A percentile compares a stretch with the other conserved stretches of the same genome.
These are phyloP conservation scores for Saccharomycopsis microspora DNA, from an alignment of 805 yeast genomes.

Conservation along the genomic window DNA sequence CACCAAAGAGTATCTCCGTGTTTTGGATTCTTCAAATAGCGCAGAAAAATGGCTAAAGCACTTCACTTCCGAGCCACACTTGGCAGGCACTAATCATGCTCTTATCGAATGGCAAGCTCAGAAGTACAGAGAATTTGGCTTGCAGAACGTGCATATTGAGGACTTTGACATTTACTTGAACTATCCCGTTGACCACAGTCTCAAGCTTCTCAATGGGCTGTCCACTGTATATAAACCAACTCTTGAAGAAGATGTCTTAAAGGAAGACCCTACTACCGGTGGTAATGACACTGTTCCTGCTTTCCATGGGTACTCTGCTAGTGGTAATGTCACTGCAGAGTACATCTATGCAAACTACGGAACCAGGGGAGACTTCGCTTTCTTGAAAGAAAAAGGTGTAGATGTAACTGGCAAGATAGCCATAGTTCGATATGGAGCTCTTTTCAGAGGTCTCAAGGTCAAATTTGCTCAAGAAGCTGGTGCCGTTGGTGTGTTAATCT, in stretches of 20 bases:
- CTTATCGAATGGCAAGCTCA: constrained; percentile 48
- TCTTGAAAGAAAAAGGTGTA: constrained; percentile 35
- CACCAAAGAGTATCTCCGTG: constrained; percentile 18
- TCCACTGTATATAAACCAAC: constrained; percentile 38
- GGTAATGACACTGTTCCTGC: constrained; percentile 47
- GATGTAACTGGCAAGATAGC: constrained; percentile 48
- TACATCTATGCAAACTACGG: constrained; percentile 65
- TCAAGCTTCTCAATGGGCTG: constrained; percentile 25
- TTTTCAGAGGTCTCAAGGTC: constrained; percentile 66
- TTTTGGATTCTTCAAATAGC: constrained; percentile 21
- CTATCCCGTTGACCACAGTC: constrained; percentile 45
- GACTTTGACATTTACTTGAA: constrained; percentile 52
- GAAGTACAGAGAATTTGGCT: constrained; percentile 50
- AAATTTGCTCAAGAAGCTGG: constrained; percentile 67
- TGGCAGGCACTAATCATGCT: constrained; percentile 42
- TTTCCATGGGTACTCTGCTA: constrained; percentile 67
- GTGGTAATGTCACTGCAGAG: constrained; percentile 61
- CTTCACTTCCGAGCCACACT: constrained; percentile 43
- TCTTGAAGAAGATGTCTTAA: constrained; percentile 38
- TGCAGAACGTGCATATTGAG: constrained; percentile 36
- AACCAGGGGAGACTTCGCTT: constrained; percentile 43
- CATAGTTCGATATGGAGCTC: constrained; percentile 52
- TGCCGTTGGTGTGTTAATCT: constrained; percentile 54
- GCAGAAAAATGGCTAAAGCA: constrained; percentile 44
- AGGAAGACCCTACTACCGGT: constrained; percentile 35